Evolutionary conservation across 495 filamentous ascomycete genomes (phyloP), one percentile per base, ranked within the genome.

Genomic region (Aspergillus sparsus): DNA sequence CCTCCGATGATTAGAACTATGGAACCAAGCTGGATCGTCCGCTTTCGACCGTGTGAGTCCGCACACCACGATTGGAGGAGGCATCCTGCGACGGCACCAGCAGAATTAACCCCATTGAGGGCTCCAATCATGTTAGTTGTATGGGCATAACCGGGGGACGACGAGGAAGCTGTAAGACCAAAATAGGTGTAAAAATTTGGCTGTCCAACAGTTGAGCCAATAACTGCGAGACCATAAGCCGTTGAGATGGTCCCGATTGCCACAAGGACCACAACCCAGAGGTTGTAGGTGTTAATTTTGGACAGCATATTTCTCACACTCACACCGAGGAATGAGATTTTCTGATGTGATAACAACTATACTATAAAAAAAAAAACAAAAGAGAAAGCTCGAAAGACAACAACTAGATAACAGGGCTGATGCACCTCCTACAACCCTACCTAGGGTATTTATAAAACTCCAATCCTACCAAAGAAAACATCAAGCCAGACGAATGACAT

Each of bases 181-280:
- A 78, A 69, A 53, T 67, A 74, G 15, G 49, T 68, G 61, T 74
- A 77, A 62, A 76, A 79, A 34, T 67, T 68, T 0, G 77, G 74
- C 60, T 77, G 77, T 3, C 79, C 78, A 49, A 82, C 66, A 3
- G 77, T 80, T 5, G 76, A 76, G 13, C 68, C 65, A 44, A 82
- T 77, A 52, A 79, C 72, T n/a, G 75, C 68, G 15, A 77, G 61
- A 35, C 77, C 72, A 64, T 78, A 79, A 35, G 64, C 66, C 57
- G 66, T 73, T 21, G 74, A 57, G 21, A 68, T 66, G n/a, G 62
- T 66, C 35, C 68, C 68, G 13, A 70, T 55, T 34, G 65, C 65
- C 5, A 68, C 62, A 21, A 68, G 67, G 53, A 63, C 46, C 33
- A 70, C 65, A 10, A 41, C 37, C 11, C 37, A 11, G 11, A 41